A percentile compares a stretch with the other conserved stretches of the same genome.
Conservation (phyloP, 129 eudicot species). For the Flaveria trinervia region DNA sequence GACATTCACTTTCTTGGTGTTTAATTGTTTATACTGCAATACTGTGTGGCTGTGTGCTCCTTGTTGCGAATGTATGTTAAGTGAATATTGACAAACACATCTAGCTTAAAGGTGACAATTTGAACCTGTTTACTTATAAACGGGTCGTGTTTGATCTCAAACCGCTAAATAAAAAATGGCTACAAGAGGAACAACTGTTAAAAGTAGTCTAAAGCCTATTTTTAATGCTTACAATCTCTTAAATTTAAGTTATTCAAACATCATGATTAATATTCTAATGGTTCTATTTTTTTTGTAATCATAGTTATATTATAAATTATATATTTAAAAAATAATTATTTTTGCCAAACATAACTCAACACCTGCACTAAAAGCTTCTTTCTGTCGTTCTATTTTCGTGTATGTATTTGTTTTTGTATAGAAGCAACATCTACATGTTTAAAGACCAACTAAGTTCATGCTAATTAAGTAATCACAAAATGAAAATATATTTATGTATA, state of each 20-base stretch:
- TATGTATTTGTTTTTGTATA: not conserved
- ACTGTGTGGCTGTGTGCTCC: slow-evolving; percentile 6
- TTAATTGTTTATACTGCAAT: slow-evolving; percentile 5
- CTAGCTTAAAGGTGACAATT: not conserved
- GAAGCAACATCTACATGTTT: not conserved
- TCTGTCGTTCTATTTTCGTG: not conserved
- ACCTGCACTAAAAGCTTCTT: not conserved
- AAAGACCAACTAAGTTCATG: not conserved
- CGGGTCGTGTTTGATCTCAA: not conserved
- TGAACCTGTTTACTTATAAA: not conserved
- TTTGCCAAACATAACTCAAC: not conserved
- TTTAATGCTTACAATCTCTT: not conserved
- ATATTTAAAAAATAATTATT: not conserved
- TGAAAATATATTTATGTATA: not conserved
- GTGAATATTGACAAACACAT: not conserved
- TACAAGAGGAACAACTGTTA: not conserved
- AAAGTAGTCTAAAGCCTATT: not conserved
- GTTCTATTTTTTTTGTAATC: not conserved
- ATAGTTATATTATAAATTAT: not conserved
- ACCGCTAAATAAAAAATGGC: no score
- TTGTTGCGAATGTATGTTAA: slow-evolving; percentile 20
- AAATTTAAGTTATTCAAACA: not conserved
- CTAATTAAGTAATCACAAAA: not conserved
- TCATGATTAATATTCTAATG: not conserved
- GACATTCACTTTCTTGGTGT: not conserved